These are phyloP conservation scores for Cryptomeria japonica DNA, from an alignment of 75 land plant genomes.

Conservation along the genomic window DNA sequence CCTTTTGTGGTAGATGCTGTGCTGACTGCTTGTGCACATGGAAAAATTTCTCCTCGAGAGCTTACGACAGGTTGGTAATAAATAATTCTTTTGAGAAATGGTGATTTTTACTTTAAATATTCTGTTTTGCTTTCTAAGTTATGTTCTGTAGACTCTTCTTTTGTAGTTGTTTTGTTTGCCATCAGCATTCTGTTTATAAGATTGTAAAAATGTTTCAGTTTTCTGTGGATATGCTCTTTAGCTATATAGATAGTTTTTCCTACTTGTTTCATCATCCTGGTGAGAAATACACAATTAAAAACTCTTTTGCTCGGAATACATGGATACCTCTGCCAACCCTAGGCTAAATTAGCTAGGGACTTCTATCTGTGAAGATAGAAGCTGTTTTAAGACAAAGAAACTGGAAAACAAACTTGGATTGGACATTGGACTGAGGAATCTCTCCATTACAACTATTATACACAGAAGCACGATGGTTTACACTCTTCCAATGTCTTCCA, in stretches of 20 bases:
- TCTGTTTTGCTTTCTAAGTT: background rate
- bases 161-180: background rate
- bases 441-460: background rate
- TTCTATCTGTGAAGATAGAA: background rate
- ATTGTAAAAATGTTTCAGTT: background rate
- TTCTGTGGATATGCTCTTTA: background rate
- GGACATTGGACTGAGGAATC: background rate
- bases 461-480: background rate
- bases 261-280: background rate
- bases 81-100: background rate
- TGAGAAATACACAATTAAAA: background rate
- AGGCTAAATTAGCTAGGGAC: background rate
- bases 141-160: background rate
- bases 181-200: background rate
- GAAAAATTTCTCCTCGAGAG: slow-evolving; percentile 80
- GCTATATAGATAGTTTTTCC: background rate
- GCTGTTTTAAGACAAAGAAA: background rate
- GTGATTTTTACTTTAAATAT: background rate
- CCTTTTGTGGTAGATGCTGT: slow-evolving; percentile 93
- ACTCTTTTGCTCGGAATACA: background rate
- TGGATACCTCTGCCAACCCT: background rate
- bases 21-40: slow-evolving; percentile 86
- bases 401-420: background rate
- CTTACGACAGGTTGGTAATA: slow-evolving; percentile 76
- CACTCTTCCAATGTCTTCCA: background rate